These are phyloP conservation scores for Brassica carinata DNA, from an alignment of 345 rosid species.

Conservation along the genomic window DNA sequence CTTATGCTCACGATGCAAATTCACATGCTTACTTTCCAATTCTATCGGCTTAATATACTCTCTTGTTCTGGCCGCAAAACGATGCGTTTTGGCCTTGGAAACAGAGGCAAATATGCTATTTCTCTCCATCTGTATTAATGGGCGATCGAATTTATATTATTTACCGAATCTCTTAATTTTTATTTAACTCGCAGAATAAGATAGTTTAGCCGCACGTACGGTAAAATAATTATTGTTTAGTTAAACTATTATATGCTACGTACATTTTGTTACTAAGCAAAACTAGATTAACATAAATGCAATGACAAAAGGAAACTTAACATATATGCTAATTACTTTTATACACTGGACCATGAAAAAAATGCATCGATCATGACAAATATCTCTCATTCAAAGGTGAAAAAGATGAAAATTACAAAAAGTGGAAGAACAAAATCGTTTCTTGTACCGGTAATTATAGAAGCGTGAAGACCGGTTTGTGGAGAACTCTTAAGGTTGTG, in stretches of 20 bases:
- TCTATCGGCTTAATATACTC: no score
- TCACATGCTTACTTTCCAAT: no score
- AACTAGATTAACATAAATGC: background rate
- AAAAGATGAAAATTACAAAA: slow-evolving; percentile 24
- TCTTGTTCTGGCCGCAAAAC: no score
- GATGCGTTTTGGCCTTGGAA: no score
- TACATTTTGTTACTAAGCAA: background rate
- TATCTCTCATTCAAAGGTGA: background rate
- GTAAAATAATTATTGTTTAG: background rate
- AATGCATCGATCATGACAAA: background rate
- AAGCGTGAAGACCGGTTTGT: background rate
- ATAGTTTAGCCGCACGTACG: slow-evolving; percentile 24
- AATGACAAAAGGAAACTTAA: slow-evolving; percentile 7
- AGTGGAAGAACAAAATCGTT: slow-evolving; percentile 26
- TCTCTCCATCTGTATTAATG: no score
- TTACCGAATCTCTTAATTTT: no score
- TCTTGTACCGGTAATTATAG: slow-evolving; percentile 13
- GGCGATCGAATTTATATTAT: no score
- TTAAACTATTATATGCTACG: background rate
- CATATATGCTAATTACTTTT: slow-evolving; percentile 2
- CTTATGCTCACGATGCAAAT: no score
- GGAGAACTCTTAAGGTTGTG: slow-evolving; percentile 21
- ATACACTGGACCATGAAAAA: slow-evolving; percentile 15
- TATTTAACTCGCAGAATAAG: background rate
- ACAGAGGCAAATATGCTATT: no score